Evolutionary conservation across 2,329 filamentous ascomycete species (phyloP).

Genomic region (Diaporthe caulivora): DNA sequence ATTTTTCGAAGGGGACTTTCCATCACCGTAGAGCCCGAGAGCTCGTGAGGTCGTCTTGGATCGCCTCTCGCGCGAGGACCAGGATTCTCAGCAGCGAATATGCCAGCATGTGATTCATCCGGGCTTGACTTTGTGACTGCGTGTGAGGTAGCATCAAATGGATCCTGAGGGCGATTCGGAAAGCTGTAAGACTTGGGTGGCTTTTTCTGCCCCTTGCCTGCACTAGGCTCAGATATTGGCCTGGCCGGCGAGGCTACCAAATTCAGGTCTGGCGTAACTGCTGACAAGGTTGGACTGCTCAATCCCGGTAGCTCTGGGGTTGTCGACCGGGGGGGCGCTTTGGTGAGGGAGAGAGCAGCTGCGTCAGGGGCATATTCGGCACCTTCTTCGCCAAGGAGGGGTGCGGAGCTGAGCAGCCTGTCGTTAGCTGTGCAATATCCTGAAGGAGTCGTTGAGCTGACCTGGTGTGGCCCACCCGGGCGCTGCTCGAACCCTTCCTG

Average conservation of each 20-base stretch:
- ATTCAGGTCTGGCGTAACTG: neutral
- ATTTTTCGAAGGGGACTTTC: neutral
- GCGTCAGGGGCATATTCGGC: neutral
- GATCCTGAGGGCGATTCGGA: neutral
- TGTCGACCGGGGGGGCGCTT: too few species aligned
- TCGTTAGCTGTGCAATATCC: neutral
- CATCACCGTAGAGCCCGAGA: neutral
- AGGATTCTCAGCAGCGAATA: neutral
- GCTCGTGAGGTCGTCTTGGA: neutral
- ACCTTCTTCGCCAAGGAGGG: neutral
- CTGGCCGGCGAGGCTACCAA: neutral
- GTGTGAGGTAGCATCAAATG: neutral
- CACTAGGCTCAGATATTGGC: neutral
- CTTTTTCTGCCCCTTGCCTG: neutral
- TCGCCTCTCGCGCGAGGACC: neutral
- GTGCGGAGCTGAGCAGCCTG: neutral
- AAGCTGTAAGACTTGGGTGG: neutral
- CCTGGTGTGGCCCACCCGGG: constrained; percentile 20
- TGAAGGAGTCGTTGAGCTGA: neutral
- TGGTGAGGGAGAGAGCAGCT: neutral
- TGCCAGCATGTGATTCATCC: neutral
- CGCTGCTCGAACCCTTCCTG: neutral
- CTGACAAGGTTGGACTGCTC: neutral
- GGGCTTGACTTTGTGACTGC: too few species aligned
- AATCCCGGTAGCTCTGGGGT: neutral